Evolutionary conservation across 1,139 yeast genomes (phyloP), one percentile per base, ranked within the genome.

Genomic region (Debaryomycetaceae sp.): DNA sequence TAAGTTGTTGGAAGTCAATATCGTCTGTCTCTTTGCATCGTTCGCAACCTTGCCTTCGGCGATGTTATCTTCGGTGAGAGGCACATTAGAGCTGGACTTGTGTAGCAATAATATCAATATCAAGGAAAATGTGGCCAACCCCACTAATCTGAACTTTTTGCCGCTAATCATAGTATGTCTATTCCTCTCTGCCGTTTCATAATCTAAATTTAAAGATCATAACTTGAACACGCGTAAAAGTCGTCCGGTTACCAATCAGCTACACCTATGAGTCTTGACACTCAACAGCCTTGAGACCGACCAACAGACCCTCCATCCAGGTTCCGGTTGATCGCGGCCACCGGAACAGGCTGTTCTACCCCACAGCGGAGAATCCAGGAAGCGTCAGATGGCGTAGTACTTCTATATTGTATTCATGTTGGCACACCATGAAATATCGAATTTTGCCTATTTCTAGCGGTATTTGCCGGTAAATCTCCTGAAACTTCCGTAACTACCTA

Each of bases 71-170:
- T 3, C 3, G 8, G 8, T 4, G 31, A 27, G 31, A 7, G 11
- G 31, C 11, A 11, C 11, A 23, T 6, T 35, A 6, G 33, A 17
- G 11, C 14, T 37, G n/a, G 42, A 22, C 34, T 37, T 41, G 29
- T 51, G 54, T 40, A 59, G 45, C 24, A 54, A 42, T 24, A 54
- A 36, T 39, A 59, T 41, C 11, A 59, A 42, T 11, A 56, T 31
- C 17, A 56, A 33, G 20, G 53, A 40, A 31, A 57, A 47, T 24
- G 46, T 47, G 6, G 63, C 46, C 34, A 58, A 42, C 4, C 52
- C 57, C 29, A 56, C 45, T 41, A 58, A 47, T 42, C 62, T 52
- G 37, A 57, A 31, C 43, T 56, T 58, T 49, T 55, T 58, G 31
- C 48, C 46, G 35, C 51, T 55, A 36, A 57, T 52, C 60, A 57